Evolutionary conservation across 352 stramenopile species (phyloP).

Genomic region (Thraustochytrium sp.): DNA sequence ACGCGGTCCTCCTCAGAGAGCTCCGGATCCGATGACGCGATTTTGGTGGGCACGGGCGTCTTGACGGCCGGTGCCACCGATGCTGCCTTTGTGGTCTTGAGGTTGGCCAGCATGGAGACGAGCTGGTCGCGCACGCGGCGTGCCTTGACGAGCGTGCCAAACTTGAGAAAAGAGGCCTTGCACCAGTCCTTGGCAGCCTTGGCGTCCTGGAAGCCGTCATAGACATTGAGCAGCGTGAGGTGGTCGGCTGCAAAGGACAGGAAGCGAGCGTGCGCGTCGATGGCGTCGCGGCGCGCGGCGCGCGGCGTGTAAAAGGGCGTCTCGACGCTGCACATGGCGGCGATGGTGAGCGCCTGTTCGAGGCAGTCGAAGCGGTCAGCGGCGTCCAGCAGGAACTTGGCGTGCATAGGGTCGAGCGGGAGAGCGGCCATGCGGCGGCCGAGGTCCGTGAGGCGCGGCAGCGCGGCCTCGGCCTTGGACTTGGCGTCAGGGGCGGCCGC

Average conservation of each 20-base stretch:
- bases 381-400: conserved; percentile 66
- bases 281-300: not conserved
- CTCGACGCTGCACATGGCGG: conserved; percentile 74
- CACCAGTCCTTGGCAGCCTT: conserved; percentile 42
- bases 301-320: conserved; percentile 59
- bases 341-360: conserved; percentile 62
- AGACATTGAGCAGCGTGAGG: conserved; percentile 49
- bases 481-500: not conserved
- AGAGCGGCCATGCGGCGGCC: conserved; percentile 73
- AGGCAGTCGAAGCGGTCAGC: conserved; percentile 57
- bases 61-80: not conserved
- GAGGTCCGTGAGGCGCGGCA: conserved; percentile 57
- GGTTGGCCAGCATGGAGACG: conserved; percentile 39
- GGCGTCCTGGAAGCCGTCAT: conserved; percentile 29
- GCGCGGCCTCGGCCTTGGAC: not conserved
- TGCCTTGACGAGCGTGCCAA: conserved; percentile 42
- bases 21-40: conserved; percentile 22
- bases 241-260: conserved; percentile 41
- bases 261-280: not conserved
- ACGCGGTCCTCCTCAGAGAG: conserved; percentile 72
- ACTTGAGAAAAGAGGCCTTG: conserved; percentile 47
- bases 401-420: conserved; percentile 75
- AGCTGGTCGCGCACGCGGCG: conserved; percentile 45
- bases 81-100: not conserved
- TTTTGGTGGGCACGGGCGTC: not conserved